Evolutionary conservation across 1,284 basidiomycete genomes (phyloP).

Genomic region (Fereydounia khargensis): DNA sequence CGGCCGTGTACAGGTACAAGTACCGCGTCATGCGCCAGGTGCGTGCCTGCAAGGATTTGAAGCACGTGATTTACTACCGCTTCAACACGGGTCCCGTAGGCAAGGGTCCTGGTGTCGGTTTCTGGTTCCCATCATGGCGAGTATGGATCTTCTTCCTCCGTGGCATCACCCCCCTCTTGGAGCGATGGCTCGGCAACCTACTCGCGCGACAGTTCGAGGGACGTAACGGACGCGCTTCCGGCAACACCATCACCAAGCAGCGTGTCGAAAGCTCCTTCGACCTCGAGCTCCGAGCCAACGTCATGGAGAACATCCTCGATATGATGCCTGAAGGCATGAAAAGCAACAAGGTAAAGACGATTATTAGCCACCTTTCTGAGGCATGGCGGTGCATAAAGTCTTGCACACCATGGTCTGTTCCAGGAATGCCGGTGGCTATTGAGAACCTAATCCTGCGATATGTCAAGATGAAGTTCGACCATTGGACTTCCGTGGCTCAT

Average conservation of each 20-base stretch:
- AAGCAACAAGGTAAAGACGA: conserved; percentile 98
- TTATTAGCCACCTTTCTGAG: conserved; percentile 93
- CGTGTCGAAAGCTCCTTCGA: conserved; percentile 98
- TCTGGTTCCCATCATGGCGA: conserved; percentile 99
- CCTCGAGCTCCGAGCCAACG: conserved; percentile 91
- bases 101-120: conserved; percentile 97
- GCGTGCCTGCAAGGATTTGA: conserved; percentile 97
- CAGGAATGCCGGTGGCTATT: conserved; percentile 95
- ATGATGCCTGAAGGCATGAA: conserved; percentile 99
- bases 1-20: conserved; percentile 98
- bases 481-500: conserved; percentile 93
- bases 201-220: conserved; percentile 96
- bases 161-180: conserved; percentile 93
- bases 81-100: conserved; percentile 99
- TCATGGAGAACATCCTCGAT: conserved; percentile 91
- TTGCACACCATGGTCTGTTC: conserved; percentile 96
- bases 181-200: conserved; percentile 95
- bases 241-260: conserved; percentile 90
- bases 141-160: conserved; percentile 99
- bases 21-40: conserved; percentile 99
- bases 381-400: conserved; percentile 98
- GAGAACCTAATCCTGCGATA: conserved; percentile 99
- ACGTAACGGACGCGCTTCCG: conserved; percentile 83
- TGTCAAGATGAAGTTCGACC: conserved; percentile 98
- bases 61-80: conserved; percentile 74